Conservation (phyloP, 2,329 filamentous ascomycete genomes). For the Penicillium occitanis region DNA sequence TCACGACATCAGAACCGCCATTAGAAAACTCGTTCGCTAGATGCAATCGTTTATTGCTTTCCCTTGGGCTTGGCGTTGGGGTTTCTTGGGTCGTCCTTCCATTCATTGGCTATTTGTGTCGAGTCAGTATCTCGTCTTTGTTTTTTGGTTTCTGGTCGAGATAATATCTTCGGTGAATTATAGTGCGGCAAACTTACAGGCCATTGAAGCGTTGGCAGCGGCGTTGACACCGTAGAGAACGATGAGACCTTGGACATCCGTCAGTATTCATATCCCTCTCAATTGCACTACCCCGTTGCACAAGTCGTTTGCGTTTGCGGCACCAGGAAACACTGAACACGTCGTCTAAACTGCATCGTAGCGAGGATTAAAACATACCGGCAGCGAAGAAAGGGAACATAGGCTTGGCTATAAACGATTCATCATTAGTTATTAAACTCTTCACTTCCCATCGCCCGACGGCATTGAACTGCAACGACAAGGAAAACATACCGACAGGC, state of each 20-base stretch:
- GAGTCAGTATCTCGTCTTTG: background rate
- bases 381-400: constrained; percentile 92
- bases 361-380: constrained; percentile 61
- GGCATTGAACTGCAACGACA: background rate
- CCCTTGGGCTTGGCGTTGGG: constrained; percentile 43
- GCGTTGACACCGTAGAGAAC: constrained; percentile 92
- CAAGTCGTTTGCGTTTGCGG: background rate
- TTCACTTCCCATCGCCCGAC: constrained; percentile 17
- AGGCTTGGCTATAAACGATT: constrained; percentile 67
- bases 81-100: constrained; percentile 95
- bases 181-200: constrained; percentile 62
- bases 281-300: background rate
- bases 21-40: background rate
- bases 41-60: constrained; percentile 5
- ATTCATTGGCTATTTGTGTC: constrained; percentile 72
- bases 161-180: background rate
- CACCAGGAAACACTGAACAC: background rate
- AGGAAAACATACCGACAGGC: constrained; percentile 67
- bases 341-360: background rate
- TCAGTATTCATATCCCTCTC: constrained; percentile 13
- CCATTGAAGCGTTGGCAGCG: constrained; percentile 71
- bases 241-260: constrained; percentile 63
- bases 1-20: background rate
- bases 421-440: constrained; percentile 32
- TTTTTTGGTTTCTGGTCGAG: background rate